Conservation (phyloP, 179 eudicot genomes). For the Silene noctiflora region DNA sequence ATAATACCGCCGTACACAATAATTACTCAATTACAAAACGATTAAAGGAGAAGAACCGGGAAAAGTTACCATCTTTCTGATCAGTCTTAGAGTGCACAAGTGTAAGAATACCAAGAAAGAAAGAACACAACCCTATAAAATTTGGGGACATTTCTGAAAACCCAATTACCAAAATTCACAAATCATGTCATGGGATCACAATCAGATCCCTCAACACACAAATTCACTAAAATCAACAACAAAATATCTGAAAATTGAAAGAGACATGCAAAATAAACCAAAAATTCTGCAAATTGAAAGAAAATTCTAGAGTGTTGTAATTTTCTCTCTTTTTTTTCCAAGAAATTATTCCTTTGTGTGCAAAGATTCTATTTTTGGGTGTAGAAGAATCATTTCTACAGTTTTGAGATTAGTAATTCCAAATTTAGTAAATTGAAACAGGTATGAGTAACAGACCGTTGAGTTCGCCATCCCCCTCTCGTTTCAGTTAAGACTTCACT, state of each 20-base stretch:
- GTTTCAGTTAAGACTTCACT: neutral
- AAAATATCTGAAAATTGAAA: neutral
- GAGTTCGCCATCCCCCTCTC: constrained; percentile 25
- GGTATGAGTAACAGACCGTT: constrained; percentile 20
- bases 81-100: constrained; percentile 48
- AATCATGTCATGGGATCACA: constrained; percentile 24
- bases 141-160: constrained; percentile 40
- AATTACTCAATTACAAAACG: neutral
- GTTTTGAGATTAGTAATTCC: constrained; percentile 5
- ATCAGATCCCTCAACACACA: constrained; percentile 15
- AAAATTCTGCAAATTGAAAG: constrained; percentile 9
- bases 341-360: constrained; percentile 9
- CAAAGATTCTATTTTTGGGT: constrained; percentile 26
- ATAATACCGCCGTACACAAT: neutral
- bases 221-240: constrained; percentile 11
- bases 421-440: constrained; percentile 21
- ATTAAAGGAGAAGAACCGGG: neutral
- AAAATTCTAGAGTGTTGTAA: constrained; percentile 7
- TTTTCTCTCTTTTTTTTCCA: constrained; percentile 10
- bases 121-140: constrained; percentile 28
- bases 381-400: constrained; percentile 14
- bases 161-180: constrained; percentile 22
- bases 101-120: constrained; percentile 28
- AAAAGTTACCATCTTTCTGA: constrained; percentile 38
- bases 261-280: neutral